Conservation (phyloP, 2,329 filamentous ascomycete genomes). For the Pyrenophora graminea region DNA sequence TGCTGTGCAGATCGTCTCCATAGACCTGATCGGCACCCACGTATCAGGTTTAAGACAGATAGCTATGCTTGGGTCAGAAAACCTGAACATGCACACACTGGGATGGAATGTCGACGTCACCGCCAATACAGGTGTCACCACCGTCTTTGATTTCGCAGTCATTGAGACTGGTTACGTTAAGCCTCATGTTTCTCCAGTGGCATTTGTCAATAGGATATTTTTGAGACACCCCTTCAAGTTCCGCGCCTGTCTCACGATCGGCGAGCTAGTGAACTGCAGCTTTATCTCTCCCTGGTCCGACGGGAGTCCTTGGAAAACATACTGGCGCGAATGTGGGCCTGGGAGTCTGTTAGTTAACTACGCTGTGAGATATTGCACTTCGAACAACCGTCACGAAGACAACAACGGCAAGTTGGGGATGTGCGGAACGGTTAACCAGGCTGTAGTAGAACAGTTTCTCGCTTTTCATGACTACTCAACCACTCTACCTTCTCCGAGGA, state of each 20-base stretch:
- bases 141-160: slow-evolving; percentile 62
- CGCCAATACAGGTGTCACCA: slow-evolving; percentile 60
- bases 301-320: slow-evolving; percentile 46
- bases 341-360: slow-evolving; percentile 63
- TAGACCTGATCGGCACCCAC: slow-evolving; percentile 63
- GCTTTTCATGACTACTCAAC: slow-evolving; percentile 54
- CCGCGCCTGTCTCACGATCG: slow-evolving; percentile 65
- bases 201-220: slow-evolving; percentile 61
- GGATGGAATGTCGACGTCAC: slow-evolving; percentile 62
- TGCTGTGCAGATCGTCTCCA: slow-evolving; percentile 49
- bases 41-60: slow-evolving; percentile 50
- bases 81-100: slow-evolving; percentile 50
- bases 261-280: slow-evolving; percentile 64
- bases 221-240: slow-evolving; percentile 62
- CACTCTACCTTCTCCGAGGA: slow-evolving; percentile 60
- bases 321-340: slow-evolving; percentile 61
- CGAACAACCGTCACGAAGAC: slow-evolving; percentile 57
- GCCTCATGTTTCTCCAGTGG: slow-evolving; percentile 61
- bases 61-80: slow-evolving; percentile 20
- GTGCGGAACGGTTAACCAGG: slow-evolving; percentile 55
- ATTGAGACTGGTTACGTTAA: slow-evolving; percentile 61
- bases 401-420: slow-evolving; percentile 57
- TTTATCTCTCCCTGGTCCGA: slow-evolving; percentile 59
- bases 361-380: slow-evolving; percentile 59
- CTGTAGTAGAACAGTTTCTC: slow-evolving; percentile 59